Conservation (phyloP, 2,329 filamentous ascomycete genomes). For the Neofusicoccum parvum region DNA sequence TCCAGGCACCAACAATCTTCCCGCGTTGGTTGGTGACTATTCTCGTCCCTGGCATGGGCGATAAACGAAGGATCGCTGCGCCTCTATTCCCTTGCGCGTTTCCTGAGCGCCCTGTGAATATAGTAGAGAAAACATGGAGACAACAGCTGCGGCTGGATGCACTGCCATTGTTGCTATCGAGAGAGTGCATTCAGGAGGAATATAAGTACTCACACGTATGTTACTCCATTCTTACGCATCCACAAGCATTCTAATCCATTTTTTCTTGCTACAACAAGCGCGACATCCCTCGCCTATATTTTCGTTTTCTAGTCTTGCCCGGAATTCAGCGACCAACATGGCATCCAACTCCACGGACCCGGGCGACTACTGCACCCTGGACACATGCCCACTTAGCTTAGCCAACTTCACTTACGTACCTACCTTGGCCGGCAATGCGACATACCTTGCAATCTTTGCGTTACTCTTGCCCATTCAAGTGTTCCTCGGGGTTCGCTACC, state of each 20-base stretch:
- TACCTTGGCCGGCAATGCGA: constrained; percentile 52
- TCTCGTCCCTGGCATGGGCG: no score
- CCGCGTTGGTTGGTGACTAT: background rate
- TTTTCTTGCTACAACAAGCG: background rate
- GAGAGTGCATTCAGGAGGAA: background rate
- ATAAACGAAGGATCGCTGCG: background rate
- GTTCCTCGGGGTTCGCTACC: constrained; percentile 52
- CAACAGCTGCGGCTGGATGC: background rate
- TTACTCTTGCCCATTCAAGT: constrained; percentile 53
- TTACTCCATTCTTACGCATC: background rate
- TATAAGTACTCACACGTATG: no score
- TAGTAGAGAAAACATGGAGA: background rate
- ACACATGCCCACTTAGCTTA: constrained; percentile 48
- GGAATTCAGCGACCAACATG: background rate
- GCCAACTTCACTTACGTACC: constrained; percentile 60
- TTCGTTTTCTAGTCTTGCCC: background rate
- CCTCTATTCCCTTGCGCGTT: background rate
- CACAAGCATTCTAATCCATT: background rate
- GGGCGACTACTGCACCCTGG: constrained; percentile 27
- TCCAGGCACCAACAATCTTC: background rate
- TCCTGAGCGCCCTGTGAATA: no score
- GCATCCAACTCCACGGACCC: constrained; percentile 3
- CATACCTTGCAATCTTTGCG: constrained; percentile 56
- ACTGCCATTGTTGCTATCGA: background rate
- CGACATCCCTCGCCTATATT: background rate